phyloP scores from a whole-genome alignment of 2,329 filamentous ascomycete genomes.

The Diplodia intermedia region DNA sequence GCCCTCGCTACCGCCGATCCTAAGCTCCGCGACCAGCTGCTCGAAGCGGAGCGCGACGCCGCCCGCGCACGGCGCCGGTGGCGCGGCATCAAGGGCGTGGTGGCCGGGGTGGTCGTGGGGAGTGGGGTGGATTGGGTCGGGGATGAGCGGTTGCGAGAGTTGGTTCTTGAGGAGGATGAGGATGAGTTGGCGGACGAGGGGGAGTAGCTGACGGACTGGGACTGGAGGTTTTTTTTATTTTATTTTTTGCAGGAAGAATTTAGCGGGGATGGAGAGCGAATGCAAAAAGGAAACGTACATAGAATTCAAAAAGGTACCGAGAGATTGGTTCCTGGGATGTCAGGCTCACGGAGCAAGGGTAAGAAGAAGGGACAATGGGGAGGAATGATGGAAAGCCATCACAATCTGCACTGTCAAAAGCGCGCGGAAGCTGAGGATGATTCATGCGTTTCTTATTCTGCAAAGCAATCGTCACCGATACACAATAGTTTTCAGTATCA shows the following conservation, averaged over 20 bases:
- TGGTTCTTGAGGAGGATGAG: slow-evolving; percentile 76
- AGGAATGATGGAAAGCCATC: neutral
- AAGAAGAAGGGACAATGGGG: neutral
- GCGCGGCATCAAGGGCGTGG: slow-evolving; percentile 77
- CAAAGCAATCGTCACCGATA: neutral
- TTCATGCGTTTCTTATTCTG: neutral
- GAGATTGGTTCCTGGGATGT: too few species aligned
- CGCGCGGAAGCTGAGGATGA: neutral
- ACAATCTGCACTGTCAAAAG: neutral
- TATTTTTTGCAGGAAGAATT: neutral
- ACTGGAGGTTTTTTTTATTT: too few species aligned
- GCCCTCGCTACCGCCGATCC: slow-evolving; percentile 54
- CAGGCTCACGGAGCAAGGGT: neutral
- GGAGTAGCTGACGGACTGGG: neutral
- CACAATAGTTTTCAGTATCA: neutral
- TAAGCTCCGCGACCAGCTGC: slow-evolving; percentile 62
- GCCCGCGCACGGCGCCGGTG: slow-evolving; percentile 70
- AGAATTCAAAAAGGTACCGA: too few species aligned
- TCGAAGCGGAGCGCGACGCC: slow-evolving; percentile 64
- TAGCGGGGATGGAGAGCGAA: neutral
- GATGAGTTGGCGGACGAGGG: slow-evolving; percentile 38
- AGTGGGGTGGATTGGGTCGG: slow-evolving; percentile 84
- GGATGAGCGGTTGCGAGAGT: slow-evolving; percentile 68
- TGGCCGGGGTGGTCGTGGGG: slow-evolving; percentile 78
- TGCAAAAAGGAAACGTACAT: neutral